A percentile compares a stretch with the other conserved stretches of the same genome.
Evolutionary conservation across 2,329 filamentous ascomycete genomes (phyloP).

Genomic region (Curvularia hawaiiensis): DNA sequence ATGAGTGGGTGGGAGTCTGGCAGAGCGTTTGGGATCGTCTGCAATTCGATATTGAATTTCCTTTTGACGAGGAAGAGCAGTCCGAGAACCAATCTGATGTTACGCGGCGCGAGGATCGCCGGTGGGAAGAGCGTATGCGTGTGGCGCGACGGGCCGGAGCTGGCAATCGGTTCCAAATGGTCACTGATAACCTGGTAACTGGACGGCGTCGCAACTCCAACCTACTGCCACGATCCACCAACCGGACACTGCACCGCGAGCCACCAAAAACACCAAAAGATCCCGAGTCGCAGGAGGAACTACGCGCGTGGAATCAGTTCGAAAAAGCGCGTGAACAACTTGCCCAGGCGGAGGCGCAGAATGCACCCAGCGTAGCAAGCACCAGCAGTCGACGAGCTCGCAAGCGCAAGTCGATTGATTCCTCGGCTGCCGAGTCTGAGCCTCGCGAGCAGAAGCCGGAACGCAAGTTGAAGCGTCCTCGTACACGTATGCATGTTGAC

Average conservation of each 20-base stretch:
- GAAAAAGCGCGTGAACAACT: slow-evolving; percentile 76
- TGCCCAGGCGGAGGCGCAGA: slow-evolving; percentile 29
- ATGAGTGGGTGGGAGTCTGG: slow-evolving; percentile 77
- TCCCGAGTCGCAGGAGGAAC: slow-evolving; percentile 78
- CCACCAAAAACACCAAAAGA: slow-evolving; percentile 56
- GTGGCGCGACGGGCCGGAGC: slow-evolving; percentile 82
- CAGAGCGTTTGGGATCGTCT: slow-evolving; percentile 83
- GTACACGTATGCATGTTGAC: slow-evolving; percentile 71
- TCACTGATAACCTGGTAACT: slow-evolving; percentile 61
- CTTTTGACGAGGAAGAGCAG: slow-evolving; percentile 72
- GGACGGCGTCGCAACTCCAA: slow-evolving; percentile 46
- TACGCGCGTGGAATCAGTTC: slow-evolving; percentile 86
- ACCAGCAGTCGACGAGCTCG: slow-evolving; percentile 57
- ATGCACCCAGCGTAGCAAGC: slow-evolving; percentile 28
- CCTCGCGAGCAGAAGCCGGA: slow-evolving; percentile 67
- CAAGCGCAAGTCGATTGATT: slow-evolving; percentile 79
- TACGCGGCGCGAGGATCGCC: slow-evolving; percentile 64
- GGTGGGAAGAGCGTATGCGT: slow-evolving; percentile 83
- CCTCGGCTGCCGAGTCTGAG: slow-evolving; percentile 71
- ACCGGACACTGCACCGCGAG: slow-evolving; percentile 40
- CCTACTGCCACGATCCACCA: slow-evolving; percentile 49
- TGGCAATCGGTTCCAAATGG: slow-evolving; percentile 71
- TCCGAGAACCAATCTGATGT: slow-evolving; percentile 62
- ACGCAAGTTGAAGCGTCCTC: slow-evolving; percentile 84
- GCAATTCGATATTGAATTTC: slow-evolving; percentile 81